These are phyloP conservation scores for Aphanomyces invadans DNA, from an alignment of 352 stramenopile genomes.

Conservation along the genomic window DNA sequence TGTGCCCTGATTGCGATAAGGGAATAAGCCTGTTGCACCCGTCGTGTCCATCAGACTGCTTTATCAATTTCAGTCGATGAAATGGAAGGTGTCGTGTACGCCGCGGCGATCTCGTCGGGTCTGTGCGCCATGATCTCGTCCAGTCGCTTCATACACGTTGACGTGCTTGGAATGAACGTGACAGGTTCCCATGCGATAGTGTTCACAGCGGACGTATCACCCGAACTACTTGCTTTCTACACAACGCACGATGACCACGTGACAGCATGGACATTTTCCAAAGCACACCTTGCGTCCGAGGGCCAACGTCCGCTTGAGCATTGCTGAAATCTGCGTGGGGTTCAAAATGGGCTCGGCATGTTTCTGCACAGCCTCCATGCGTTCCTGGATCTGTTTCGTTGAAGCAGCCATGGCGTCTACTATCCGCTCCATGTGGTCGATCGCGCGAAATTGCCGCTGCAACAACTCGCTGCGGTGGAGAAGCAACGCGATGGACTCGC, in stretches of 20 bases:
- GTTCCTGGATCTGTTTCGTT: slow-evolving; percentile 16
- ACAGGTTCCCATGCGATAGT: slow-evolving; percentile 20
- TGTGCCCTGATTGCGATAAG: background rate
- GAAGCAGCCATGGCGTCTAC: slow-evolving; percentile 12
- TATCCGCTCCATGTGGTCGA: slow-evolving; percentile 24
- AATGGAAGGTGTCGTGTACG: slow-evolving; percentile 4
- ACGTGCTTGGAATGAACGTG: slow-evolving; percentile 16
- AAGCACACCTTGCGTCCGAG: slow-evolving; percentile 13
- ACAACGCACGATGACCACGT: background rate
- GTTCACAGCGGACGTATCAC: background rate
- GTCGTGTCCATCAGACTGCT: background rate
- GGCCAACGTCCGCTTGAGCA: slow-evolving; percentile 19
- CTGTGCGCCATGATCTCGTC: slow-evolving; percentile 12
- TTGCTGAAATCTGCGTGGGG: slow-evolving; percentile 19
- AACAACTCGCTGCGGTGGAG: slow-evolving; percentile 10
- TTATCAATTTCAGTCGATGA: background rate
- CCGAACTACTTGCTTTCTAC: background rate
- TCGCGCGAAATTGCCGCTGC: slow-evolving; percentile 15
- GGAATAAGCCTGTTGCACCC: background rate
- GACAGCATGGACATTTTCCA: background rate
- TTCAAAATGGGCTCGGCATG: slow-evolving; percentile 21
- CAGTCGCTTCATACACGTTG: slow-evolving; percentile 3
- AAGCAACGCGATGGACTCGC: slow-evolving; percentile 4
- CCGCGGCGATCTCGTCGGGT: slow-evolving; percentile 1
- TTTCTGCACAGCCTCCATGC: slow-evolving; percentile 24